Evolutionary conservation across 2,329 filamentous ascomycete genomes (phyloP), one percentile per base, ranked within the genome.

Genomic region (Raffaelea ambrosiae): DNA sequence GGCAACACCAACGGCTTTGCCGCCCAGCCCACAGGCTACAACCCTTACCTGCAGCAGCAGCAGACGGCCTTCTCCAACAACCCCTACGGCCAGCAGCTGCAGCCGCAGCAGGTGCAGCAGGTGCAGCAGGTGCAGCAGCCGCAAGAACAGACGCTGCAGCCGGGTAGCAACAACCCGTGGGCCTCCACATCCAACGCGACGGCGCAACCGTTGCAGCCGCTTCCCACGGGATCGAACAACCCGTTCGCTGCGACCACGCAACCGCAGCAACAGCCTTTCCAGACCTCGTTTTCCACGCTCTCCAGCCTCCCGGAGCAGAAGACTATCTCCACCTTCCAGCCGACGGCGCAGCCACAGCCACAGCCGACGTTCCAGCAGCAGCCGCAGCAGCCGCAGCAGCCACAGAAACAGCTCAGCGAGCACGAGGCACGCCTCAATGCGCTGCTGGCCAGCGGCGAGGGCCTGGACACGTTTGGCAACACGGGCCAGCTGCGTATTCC

Each of bases 381-480:
- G 35, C 66, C 66, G 44, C 70, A 70, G 51, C 68, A 66, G 20
- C 19, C 40, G n/a, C 14, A 68, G 48, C 70, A 70, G 52, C 73
- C 74, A 2, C 76, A 76, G 58, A 79, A 70, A 58, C 72, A 77
- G 52, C 59, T 81, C 55, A 79, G 66, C 57, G 77, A 80, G 61
- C 81, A 83, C 63, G 77, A 83, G 61, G 81, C 84, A 20, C 85
- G 80, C 60, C 84, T 98, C 55, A 97, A 97, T 62, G 79, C 86
- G 2, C 79, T 98, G 31, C 79, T 98, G 40, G 79, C 89, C 3
- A 81, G 77, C 21, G 90, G 93, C 54, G 93, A 98, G 49, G 93
- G 93, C 21, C 86, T 94, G 72, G 93, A 98, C 62, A 98, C 93
- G 0, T 98, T 94, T 63, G 93, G 93, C 55, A 98, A 98, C 64